Evolutionary conservation across 164 flowering plant species (phyloP).

Genomic region (Vitis labrusca): DNA sequence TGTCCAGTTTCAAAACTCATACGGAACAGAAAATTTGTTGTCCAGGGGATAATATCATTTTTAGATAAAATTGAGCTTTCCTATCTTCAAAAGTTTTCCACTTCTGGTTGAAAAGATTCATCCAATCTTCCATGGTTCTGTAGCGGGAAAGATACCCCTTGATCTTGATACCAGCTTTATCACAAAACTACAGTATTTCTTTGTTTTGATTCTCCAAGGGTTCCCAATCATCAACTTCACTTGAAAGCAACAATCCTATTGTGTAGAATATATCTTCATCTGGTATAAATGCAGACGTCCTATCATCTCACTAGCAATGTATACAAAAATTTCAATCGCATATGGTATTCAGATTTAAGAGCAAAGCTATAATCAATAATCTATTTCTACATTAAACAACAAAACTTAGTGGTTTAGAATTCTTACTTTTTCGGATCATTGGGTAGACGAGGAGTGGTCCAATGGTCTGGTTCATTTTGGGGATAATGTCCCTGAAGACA

Average conservation of each 20-base stretch:
- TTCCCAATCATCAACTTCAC: slow-evolving; percentile 38
- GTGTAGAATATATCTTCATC: slow-evolving; percentile 81
- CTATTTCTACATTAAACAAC: too few relatives aligned
- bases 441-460: slow-evolving; percentile 77
- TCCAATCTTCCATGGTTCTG: slow-evolving; percentile 54
- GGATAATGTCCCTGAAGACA: slow-evolving; percentile 56
- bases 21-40: slow-evolving; percentile 58
- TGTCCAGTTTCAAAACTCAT: not conserved
- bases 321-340: not conserved
- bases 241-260: slow-evolving; percentile 63
- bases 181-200: slow-evolving; percentile 52
- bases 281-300: slow-evolving; percentile 66
- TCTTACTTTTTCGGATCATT: slow-evolving; percentile 59
- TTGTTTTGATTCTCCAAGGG: slow-evolving; percentile 48
- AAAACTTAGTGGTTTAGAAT: not conserved
- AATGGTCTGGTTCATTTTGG: slow-evolving; percentile 27
- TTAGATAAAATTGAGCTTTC: slow-evolving; percentile 73
- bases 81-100: slow-evolving; percentile 58
- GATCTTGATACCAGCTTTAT: slow-evolving; percentile 36
- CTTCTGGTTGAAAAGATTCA: slow-evolving; percentile 65
- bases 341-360: not conserved
- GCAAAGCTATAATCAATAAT: too few relatives aligned
- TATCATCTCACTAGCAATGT: slow-evolving; percentile 70
- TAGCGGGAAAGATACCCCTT: slow-evolving; percentile 77
- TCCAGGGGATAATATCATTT: slow-evolving; percentile 69